Base-by-base conservation (phyloP, 2,329 filamentous ascomycete genomes). In the Fusarium pilosicola region DNA sequence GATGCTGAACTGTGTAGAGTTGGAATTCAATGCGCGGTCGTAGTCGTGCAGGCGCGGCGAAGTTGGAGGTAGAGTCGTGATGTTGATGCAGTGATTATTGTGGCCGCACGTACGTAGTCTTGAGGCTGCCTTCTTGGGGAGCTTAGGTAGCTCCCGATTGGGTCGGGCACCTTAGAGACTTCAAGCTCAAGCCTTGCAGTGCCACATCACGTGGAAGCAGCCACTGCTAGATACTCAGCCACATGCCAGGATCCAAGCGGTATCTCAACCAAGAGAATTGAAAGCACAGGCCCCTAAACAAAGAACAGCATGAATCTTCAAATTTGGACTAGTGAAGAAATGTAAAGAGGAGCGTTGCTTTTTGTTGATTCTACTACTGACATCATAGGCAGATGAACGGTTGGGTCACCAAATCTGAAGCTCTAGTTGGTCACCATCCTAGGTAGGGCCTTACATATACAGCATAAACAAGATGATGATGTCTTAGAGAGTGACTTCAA, bases 81-180 rank as follows among this genome's bases (percentile, higher is more conserved):
- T 77, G 68, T 75, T 74, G 73, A 68, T 65, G 68, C 48, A 71
- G 46, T 62, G 70, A 66, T 68, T 70, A 63, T 71, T 73, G 67
- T 78, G 70, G 68, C 71, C 57, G 76, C 68, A 77, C 77, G 72
- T 79, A 80, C 78, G 78, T 80, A 80, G 70, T 74, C 74, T 79
- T 74, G 77, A 79, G 77, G 77, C 77, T 79, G 77, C 77, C 77
- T 79, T 78, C 75, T 73, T 78, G 63, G 62, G 65, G 66, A 79
- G 77, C 77, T 79, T 75, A 76, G 77, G 71, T 78, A 76, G 77
- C 74, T 79, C 77, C 76, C 73, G 65, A 78, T 78, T 78, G 77
- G 76, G 73, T 55, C 68, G 74, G 69, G 68, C 65, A 63, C 56
- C 54, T 59, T 73, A 68, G 24, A 54, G 30, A 30, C 26, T 41